phyloP scores from a whole-genome alignment of 176 grass and related monocot species.

The Sorghum bicolor region DNA sequence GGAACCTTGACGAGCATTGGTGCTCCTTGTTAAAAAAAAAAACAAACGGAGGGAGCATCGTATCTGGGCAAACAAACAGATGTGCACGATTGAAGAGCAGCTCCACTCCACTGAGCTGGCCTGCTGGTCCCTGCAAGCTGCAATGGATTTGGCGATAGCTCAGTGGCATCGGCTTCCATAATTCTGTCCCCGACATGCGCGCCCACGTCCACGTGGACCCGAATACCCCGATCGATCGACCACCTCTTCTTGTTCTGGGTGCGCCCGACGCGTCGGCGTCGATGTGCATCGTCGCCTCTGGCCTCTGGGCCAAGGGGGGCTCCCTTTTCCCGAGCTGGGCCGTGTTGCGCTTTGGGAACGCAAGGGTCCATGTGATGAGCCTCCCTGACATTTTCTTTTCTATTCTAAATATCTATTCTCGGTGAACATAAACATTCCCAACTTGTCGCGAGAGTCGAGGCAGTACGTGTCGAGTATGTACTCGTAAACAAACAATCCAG shows the following conservation, averaged over 20 bases:
- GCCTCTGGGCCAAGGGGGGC: too few species aligned
- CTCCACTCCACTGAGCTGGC: not conserved
- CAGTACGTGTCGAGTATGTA: constrained; percentile 23
- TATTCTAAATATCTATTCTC: not conserved
- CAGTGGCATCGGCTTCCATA: constrained; percentile 27
- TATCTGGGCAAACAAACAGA: not conserved
- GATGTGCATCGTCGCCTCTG: not conserved
- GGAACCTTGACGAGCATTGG: too few species aligned
- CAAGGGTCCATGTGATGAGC: not conserved
- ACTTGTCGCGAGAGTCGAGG: not conserved
- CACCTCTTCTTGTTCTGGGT: not conserved
- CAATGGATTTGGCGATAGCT: not conserved
- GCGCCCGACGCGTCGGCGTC: not conserved
- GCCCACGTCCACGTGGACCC: not conserved
- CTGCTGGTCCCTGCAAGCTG: not conserved
- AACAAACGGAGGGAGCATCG: not conserved
- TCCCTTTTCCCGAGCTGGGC: too few species aligned
- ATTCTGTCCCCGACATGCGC: constrained; percentile 26
- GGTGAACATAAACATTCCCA: not conserved
- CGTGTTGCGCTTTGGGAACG: too few species aligned
- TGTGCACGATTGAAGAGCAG: not conserved
- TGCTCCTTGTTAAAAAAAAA: too few species aligned
- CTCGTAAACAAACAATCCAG: not conserved
- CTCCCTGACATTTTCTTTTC: not conserved
- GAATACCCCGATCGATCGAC: not conserved